phyloP scores from a whole-genome alignment of 108 stramenopile species.

The Fragilaria radians region DNA sequence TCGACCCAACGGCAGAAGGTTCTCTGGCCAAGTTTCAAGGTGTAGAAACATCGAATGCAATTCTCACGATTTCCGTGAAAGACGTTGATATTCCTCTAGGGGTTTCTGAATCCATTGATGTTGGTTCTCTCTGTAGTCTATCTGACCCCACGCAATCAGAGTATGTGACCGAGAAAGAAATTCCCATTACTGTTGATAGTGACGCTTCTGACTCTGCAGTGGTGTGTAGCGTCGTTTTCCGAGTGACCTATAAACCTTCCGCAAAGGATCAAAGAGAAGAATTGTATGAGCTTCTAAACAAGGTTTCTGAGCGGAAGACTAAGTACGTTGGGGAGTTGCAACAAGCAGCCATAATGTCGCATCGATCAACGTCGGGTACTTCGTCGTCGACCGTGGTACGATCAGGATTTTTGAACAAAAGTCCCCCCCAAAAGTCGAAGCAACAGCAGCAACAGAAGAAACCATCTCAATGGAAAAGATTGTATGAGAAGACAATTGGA shows the following conservation, averaged over 20 bases:
- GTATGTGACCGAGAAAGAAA: constrained; percentile 32
- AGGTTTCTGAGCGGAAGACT: constrained; percentile 65
- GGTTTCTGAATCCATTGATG: constrained; percentile 40
- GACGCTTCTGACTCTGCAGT: constrained; percentile 11
- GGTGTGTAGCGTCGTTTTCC: constrained; percentile 46
- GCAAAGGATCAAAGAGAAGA: constrained; percentile 59
- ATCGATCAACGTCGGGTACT: constrained; percentile 11
- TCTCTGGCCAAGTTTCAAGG: constrained; percentile 35
- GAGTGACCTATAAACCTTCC: constrained; percentile 68
- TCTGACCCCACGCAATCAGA: constrained; percentile 28
- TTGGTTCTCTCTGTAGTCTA: constrained; percentile 39
- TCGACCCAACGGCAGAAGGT: constrained; percentile 15
- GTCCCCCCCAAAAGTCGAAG: constrained; percentile 6
- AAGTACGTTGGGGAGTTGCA: constrained; percentile 52
- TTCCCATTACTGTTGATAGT: constrained; percentile 44
- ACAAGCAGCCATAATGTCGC: constrained; percentile 41
- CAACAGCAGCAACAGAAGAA: constrained; percentile 9
- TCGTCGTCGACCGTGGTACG: constrained; percentile 39
- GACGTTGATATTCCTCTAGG: constrained; percentile 49
- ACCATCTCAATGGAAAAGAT: constrained; percentile 31
- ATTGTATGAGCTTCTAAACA: constrained; percentile 65
- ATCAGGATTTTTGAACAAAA: constrained; percentile 74
- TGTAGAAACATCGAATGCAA: constrained; percentile 59
- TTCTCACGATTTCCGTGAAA: constrained; percentile 44
- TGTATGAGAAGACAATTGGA: constrained; percentile 56